Evolutionary conservation across 2,329 filamentous ascomycete species (phyloP), one percentile per base, ranked within the genome.

Genomic region (Pseudogymnoascus sp.): DNA sequence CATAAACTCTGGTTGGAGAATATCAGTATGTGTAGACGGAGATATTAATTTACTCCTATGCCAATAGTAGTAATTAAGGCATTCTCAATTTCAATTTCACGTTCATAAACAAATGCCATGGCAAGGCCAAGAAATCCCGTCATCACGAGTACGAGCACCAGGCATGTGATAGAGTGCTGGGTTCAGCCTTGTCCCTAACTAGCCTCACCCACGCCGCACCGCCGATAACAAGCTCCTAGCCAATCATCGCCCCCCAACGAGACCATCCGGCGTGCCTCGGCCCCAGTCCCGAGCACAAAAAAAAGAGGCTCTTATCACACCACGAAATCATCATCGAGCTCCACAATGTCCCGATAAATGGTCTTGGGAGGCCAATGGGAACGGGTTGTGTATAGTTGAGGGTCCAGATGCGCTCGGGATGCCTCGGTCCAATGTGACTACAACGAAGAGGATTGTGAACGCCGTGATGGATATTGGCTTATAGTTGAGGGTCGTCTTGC

Each of bases 291-390:
- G n/a, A 55, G 45, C 28, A 33, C 45, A 33, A 55, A 55, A 45
- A 55, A 55, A 55, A 55, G 45, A 55, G 25, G 45, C 45, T 55
- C 45, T 33, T 55, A 55, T 55, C 45, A 55, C 28, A 55, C 45
- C 45, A 55, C 45, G 45, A 33, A 55, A 19, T 33, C 45, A 55
- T 55, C 45, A 55, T 55, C 25, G 45, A 55, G 45, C 45, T 55
- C 45, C 45, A 55, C 45, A 55, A 11, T 28, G 45, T 33, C 45
- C 45, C 45, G 45, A 49, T 12, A 55, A 30, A 55, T 19, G 45
- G 45, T 5, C 7, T 2, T 33, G 8, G 5, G 45, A 55, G 45
- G 28, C 45, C 45, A 55, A 55, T 55, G 28, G 25, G 45, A 30
- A 33, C 5, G 12, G 45, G n/a, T 55, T 55, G 7, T 25, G 23